Evolutionary conservation across 805 yeast species (phyloP), one percentile per base, ranked within the genome.

Genomic region (Candida sanyiensis): DNA sequence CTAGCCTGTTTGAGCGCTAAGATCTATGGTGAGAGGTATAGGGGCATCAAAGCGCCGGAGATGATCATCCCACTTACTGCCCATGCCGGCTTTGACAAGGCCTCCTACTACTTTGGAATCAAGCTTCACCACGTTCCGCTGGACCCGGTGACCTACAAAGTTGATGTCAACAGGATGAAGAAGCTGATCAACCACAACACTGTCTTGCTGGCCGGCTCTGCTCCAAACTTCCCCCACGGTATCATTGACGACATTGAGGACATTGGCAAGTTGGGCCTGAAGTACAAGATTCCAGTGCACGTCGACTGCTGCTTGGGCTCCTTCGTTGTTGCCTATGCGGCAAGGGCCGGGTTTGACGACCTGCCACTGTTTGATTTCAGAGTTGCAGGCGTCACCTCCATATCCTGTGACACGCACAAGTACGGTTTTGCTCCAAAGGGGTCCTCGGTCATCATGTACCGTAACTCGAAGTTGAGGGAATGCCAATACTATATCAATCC

Each of bases 381-480:
- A 47, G 70, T 87, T 3, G 82, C 86, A 1, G 93, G 93, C 23
- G 97, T 93, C n/a, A 93, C 97, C 1, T 88, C 97, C 3, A 90
- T 90, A 42, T 85, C 96, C n/a, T 93, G 97, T 63, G 98, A 90
- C 59, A 90, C 98, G n/a, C 98, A 90, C 68, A 90, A 90, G 61
- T 90, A 90, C 56, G 98, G 97, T 1, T 93, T 90, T 69, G 97
- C 97, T 7, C 98, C 98, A 28, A 90, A 90, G 62, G 98, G 98
- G 8, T 82, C 95, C 0, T 86, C 96, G 1, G 73, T 90, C 18
- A 83, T 93, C 51, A 82, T 93, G 95, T 93, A 93, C 61, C 73
- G 97, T 33, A 63, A 71, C 44, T 51, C 72, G 0, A 70, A 73
- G 42, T 70, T 87, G 40, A 71, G 98, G 42, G 72, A 73, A 48